Evolutionary conservation across 2,329 filamentous ascomycete species (phyloP), one percentile per base, ranked within the genome.

Genomic region (Epichloe uncinata): DNA sequence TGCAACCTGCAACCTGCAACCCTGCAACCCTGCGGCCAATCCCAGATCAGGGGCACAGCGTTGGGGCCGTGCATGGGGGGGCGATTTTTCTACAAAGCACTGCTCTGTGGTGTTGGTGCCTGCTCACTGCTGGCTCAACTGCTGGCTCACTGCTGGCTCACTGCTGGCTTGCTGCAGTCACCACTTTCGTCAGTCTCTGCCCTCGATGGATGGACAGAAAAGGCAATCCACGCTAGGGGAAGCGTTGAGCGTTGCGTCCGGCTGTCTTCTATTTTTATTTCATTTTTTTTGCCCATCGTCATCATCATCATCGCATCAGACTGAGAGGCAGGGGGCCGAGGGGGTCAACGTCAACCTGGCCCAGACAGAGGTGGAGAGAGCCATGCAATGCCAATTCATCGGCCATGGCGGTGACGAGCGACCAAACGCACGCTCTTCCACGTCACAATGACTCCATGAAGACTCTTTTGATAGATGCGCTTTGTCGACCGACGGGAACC

Each of bases 41-140:
- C 26, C 52, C 51, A 51, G 50, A 53, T 49, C 45, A 50, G 52
- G 54, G 55, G 51, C 45, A 54, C 49, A 43, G 45, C 53, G 51
- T 55, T 53, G 52, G 45, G 48, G 48, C 46, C 55, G 53, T 57
- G 56, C 53, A 52, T 55, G 56, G 55, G 50, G 20, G 12, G 16
- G 12, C 9, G 3, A 16, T 30, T 15, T 9, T 33, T 48, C 20
- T 36, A 15, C 38, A 20, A 30, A 33, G 37, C 13, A 51, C 45
- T 3, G 1, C 18, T 18, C 18, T 45, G 51, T 37, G 40, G 20
- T 34, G 40, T 41, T n/a, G 33, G 9, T 4, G 30, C 12, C 8
- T 8, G 7, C 22, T 26, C 7, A 22, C 20, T 22, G 22, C 22
- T 22, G 5, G 22, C 22, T 26, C 22, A 18, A 22, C 20, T 20